Conservation (phyloP, 345 rosid species). For the Erucastrum elatum region DNA sequence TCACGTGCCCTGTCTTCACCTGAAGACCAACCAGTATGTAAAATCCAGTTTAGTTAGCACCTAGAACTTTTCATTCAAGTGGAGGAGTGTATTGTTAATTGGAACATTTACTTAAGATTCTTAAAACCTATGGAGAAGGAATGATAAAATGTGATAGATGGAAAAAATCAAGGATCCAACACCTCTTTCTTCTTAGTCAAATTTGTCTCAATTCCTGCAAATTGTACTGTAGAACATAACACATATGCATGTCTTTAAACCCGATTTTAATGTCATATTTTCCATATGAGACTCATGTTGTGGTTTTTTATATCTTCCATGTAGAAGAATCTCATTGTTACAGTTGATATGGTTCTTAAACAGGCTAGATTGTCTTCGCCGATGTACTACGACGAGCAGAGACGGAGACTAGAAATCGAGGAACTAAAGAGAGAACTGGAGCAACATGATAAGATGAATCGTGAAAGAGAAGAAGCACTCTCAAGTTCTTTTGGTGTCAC, state of each 20-base stretch:
- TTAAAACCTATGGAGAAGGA: neutral
- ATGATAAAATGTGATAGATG: neutral
- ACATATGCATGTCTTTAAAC: conserved; percentile 4
- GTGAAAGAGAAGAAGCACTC: conserved; percentile 40
- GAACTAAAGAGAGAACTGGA: conserved; percentile 37
- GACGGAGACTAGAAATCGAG: conserved; percentile 33
- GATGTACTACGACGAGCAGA: conserved; percentile 39
- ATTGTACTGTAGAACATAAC: neutral
- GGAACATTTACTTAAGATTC: conserved; percentile 6
- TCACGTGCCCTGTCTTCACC: conserved; percentile 10
- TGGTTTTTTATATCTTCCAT: conserved; percentile 10
- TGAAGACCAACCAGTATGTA: conserved; percentile 32
- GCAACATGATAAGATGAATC: conserved; percentile 9
- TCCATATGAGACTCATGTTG: conserved; percentile 3
- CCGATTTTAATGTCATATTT: neutral
- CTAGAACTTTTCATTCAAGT: neutral
- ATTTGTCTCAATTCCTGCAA: neutral
- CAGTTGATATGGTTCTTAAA: neutral
- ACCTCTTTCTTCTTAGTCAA: neutral
- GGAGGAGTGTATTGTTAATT: neutral
- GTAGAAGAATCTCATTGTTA: conserved; percentile 9
- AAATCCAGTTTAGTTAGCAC: neutral
- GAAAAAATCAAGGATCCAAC: neutral
- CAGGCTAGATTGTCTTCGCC: conserved; percentile 24
- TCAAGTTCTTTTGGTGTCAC: conserved; percentile 36